phyloP scores from a whole-genome alignment of 495 filamentous ascomycete genomes.

The Xylaria acuta region DNA sequence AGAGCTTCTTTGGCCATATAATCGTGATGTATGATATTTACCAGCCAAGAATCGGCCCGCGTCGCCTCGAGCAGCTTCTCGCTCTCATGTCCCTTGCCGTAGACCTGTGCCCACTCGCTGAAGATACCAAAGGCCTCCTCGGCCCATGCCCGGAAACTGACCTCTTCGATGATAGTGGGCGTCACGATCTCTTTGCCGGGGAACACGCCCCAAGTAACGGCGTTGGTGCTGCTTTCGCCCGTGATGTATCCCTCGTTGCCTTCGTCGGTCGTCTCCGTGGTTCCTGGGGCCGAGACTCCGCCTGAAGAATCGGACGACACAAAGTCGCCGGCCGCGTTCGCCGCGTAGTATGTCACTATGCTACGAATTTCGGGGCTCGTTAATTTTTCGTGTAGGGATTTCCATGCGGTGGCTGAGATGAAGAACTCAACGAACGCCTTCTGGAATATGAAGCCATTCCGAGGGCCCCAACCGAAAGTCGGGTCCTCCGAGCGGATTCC shows the following conservation, averaged over 20 bases:
- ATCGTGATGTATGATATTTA: constrained; percentile 89
- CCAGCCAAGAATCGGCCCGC: constrained; percentile 78
- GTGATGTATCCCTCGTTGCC: constrained; percentile 34
- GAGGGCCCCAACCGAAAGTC: constrained; percentile 94
- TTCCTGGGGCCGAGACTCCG: constrained; percentile 32
- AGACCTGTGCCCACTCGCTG: constrained; percentile 90
- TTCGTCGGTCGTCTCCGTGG: constrained; percentile 15
- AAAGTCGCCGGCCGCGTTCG: constrained; percentile 73
- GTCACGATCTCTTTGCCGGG: constrained; percentile 96
- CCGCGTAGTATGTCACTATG: constrained; percentile 84
- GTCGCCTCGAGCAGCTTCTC: constrained; percentile 69
- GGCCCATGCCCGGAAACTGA: constrained; percentile 92
- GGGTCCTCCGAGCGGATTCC: constrained; percentile 74
- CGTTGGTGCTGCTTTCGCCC: constrained; percentile 67
- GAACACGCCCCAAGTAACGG: constrained; percentile 97
- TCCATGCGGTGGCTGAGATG: constrained; percentile 73
- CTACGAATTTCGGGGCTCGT: constrained; percentile 58
- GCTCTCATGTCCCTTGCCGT: constrained; percentile 67
- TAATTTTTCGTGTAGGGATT: constrained; percentile 66
- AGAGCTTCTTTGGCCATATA: constrained; percentile 71
- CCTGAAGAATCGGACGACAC: constrained; percentile 62
- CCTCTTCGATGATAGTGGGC: constrained; percentile 96
- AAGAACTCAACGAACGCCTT: constrained; percentile 99
- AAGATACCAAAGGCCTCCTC: constrained; percentile 97
- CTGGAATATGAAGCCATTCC: constrained; percentile 94